Base-by-base conservation (phyloP, 805 yeast genomes). In the Teunomyces barrocoloradensis region DNA sequence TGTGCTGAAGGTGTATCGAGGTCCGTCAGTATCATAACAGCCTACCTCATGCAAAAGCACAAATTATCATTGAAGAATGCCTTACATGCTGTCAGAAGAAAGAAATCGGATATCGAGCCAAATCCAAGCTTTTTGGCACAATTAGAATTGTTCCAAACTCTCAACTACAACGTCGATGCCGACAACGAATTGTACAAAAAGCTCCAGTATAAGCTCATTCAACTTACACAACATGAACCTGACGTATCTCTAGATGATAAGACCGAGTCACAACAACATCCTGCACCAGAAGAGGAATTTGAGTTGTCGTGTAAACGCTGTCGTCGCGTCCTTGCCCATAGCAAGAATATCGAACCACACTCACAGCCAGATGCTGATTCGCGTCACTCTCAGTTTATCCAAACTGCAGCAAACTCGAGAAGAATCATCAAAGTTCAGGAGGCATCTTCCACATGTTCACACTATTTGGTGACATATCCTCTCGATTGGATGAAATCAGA, bases 401-500 rank as follows among this genome's bases (percentile, higher is more conserved):
- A 80, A 56, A 80, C 78, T 39, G 87, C 85, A 1, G 81, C 81
- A 20, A 75, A 80, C 51, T 78, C 85, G 18, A 75, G 79, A 53
- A 71, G 89, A 56, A 78, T 85, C 34, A 73, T 84, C 29, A 79
- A 81, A 41, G 73, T 76, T 4, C 77, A 79, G 53, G 76, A 74
- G 33, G 90, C 85, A 0, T 74, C 84, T 25, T 62, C 68, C 18
- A 65, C 63, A 4, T 92, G 99, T 65, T 87, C 95, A 5, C 97
- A 91, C 63, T 85, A 74, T 61, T 94, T 90, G 57, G 73, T 87
- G 25, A 50, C 53, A 6, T 97, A 94, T 65, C 98, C 98, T 0
- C 68, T 92, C 45, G 75, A 75, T 29, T 94, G 99, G 99, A 94
- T 94, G 99, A 79, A 84, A 49, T 71, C 73, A 4, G 96, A 89